phyloP scores from a whole-genome alignment of 78 protist genomes.

The Dictyostelium purpureum region DNA sequence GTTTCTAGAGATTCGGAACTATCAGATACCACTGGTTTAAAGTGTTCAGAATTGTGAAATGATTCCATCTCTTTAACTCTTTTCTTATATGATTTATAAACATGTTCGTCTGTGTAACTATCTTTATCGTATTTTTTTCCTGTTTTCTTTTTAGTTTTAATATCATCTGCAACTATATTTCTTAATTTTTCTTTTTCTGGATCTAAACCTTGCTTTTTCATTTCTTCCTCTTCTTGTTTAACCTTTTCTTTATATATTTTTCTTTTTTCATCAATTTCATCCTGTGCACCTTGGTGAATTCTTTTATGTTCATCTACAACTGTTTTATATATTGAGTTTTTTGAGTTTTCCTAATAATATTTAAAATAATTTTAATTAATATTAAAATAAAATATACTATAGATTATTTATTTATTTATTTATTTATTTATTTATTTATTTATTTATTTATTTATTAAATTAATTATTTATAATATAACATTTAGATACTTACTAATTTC shows the following conservation, averaged over 20 bases:
- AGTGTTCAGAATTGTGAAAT: constrained; percentile 39
- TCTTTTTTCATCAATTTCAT: constrained; percentile 48
- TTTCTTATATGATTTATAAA: constrained; percentile 48
- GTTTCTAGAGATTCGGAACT: neutral
- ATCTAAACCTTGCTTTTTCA: constrained; percentile 66
- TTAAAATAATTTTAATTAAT: no score
- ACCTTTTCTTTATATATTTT: constrained; percentile 42
- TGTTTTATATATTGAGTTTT: constrained; percentile 31
- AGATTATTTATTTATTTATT: no score
- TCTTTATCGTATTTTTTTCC: neutral
- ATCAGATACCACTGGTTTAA: constrained; percentile 1
- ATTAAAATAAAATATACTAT: neutral
- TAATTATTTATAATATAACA: neutral
- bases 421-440: no score
- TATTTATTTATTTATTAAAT: neutral
- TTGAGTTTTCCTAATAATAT: constrained; percentile 44
- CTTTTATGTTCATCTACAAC: constrained; percentile 75
- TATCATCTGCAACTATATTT: constrained; percentile 32
- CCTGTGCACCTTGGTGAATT: constrained; percentile 29
- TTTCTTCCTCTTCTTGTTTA: constrained; percentile 39
- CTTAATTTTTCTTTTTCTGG: constrained; percentile 62
- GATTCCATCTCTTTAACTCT: constrained; percentile 50
- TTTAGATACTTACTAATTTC: constrained; percentile 38
- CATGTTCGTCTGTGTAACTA: constrained; percentile 14
- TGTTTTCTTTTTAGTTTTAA: neutral